phyloP scores from a whole-genome alignment of 352 stramenopile species.

The Halophytophthora polymorphica region DNA sequence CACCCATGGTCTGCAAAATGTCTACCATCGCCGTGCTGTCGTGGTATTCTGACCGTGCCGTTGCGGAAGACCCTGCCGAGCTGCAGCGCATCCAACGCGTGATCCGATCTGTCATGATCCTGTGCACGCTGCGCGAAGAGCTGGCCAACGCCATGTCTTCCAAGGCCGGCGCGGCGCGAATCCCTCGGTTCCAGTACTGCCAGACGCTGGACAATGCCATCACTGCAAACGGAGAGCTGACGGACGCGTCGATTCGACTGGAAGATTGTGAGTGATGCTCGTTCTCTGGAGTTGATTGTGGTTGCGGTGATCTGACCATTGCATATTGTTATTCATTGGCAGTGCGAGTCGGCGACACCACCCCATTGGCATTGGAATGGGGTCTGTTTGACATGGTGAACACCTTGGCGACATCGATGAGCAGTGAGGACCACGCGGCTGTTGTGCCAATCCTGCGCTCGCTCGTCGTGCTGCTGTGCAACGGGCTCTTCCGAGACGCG shows the following conservation, averaged over 20 bases:
- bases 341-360: conserved; percentile 54
- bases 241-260: conserved; percentile 25
- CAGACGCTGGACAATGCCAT: conserved; percentile 72
- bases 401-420: conserved; percentile 73
- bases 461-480: conserved; percentile 45
- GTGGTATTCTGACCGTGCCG: conserved; percentile 62
- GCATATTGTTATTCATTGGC: conserved; percentile 9
- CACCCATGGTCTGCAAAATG: conserved; percentile 84
- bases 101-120: conserved; percentile 61
- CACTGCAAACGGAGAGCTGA: conserved; percentile 67
- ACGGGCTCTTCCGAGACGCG: conserved; percentile 55
- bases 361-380: conserved; percentile 72
- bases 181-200: conserved; percentile 77
- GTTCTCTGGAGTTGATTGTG: not conserved
- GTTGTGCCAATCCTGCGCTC: conserved; percentile 58
- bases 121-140: conserved; percentile 59
- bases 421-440: conserved; percentile 73
- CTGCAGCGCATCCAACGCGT: conserved; percentile 70
- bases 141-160: conserved; percentile 30
- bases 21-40: conserved; percentile 75
- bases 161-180: conserved; percentile 19
- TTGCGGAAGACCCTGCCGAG: conserved; percentile 55
- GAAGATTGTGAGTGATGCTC: conserved; percentile 46
- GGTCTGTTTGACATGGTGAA: conserved; percentile 65
- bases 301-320: conserved; percentile 6